These are phyloP conservation scores for Penicillium riverlandense DNA, from an alignment of 495 filamentous ascomycete species.

Conservation along the genomic window DNA sequence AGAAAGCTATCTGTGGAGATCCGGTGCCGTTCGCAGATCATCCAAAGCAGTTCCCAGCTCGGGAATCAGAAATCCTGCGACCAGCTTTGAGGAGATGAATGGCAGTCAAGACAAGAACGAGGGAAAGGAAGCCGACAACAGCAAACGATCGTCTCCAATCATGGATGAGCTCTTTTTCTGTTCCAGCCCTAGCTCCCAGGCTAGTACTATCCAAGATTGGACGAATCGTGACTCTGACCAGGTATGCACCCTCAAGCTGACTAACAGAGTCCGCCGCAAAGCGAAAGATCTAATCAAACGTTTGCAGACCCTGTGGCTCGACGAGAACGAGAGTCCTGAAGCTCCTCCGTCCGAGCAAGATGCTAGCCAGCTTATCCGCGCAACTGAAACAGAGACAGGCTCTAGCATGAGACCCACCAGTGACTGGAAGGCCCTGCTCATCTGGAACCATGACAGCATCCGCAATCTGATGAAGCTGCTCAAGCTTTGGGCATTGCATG, in stretches of 20 bases:
- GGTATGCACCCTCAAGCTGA: too few relatives aligned
- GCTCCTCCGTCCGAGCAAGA: background rate
- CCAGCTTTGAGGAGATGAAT: background rate
- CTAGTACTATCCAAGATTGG: too few relatives aligned
- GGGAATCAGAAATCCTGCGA: background rate
- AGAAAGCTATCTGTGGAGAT: background rate
- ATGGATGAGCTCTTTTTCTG: too few relatives aligned
- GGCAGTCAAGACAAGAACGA: too few relatives aligned
- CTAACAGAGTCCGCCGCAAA: too few relatives aligned
- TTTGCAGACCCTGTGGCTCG: too few relatives aligned
- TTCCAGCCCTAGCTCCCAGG: too few relatives aligned
- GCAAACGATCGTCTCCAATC: too few relatives aligned
- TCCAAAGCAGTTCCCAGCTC: background rate
- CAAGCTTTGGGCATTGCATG: background rate
- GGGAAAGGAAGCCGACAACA: too few relatives aligned
- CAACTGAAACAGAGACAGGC: background rate
- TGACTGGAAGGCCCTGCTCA: background rate
- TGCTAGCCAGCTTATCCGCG: background rate
- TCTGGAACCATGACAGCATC: slow-evolving; percentile 3
- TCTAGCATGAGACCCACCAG: background rate
- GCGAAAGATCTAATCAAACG: too few relatives aligned
- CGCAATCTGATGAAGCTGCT: background rate
- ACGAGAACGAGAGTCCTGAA: too few relatives aligned
- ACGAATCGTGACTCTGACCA: too few relatives aligned
- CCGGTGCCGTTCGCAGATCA: background rate